Conservation (phyloP, 495 filamentous ascomycete genomes). For the Aspergillus panamensis region DNA sequence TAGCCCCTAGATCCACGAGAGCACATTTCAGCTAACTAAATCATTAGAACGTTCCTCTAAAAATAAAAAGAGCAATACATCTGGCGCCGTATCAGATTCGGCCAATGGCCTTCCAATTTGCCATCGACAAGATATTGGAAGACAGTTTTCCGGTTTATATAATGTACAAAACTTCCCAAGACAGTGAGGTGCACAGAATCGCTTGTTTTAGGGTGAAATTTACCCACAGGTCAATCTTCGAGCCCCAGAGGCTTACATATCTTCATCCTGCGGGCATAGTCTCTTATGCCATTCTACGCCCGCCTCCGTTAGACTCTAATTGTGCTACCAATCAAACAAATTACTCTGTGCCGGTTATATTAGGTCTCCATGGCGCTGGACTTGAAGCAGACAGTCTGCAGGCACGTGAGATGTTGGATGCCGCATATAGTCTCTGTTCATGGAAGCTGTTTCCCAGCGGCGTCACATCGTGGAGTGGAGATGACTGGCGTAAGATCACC, state of each 20-base stretch:
- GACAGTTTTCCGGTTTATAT: conserved; percentile 13
- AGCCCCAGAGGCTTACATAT: conserved; percentile 55
- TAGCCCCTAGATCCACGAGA: neutral
- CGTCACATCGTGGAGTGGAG: conserved; percentile 58
- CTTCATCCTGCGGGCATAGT: conserved; percentile 53
- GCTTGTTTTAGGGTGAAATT: conserved; percentile 13
- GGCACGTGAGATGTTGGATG: conserved; percentile 46
- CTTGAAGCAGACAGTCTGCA: conserved; percentile 49
- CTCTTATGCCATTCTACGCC: conserved; percentile 59
- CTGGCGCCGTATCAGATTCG: conserved; percentile 17
- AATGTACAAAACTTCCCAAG: conserved; percentile 1
- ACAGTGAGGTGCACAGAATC: neutral
- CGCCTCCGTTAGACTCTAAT: conserved; percentile 37
- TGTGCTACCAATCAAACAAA: neutral
- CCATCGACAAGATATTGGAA: neutral
- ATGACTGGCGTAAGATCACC: conserved; percentile 56
- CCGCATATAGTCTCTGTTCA: conserved; percentile 49
- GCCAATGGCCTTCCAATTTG: conserved; percentile 18
- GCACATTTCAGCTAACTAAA: conserved; percentile 2
- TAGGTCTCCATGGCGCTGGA: conserved; percentile 54
- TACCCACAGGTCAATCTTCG: conserved; percentile 26
- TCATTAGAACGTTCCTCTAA: neutral
- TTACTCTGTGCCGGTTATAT: conserved; percentile 10
- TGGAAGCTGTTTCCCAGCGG: conserved; percentile 59
- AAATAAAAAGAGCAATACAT: conserved; percentile 9